These are phyloP conservation scores for Nephelium lappaceum DNA, from an alignment of 345 rosid species.

Conservation along the genomic window DNA sequence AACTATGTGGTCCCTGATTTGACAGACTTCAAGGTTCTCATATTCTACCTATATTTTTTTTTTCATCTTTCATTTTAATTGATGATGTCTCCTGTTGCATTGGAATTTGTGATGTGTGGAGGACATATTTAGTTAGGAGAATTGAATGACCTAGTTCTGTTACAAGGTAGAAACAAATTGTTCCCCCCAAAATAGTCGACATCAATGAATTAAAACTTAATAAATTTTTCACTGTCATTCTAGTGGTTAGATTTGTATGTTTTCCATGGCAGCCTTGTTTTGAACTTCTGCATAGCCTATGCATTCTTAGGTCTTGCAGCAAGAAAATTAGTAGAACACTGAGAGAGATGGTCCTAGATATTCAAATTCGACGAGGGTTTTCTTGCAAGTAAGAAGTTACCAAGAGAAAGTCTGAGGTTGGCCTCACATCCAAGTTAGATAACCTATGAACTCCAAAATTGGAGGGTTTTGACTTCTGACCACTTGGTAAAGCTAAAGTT, in stretches of 20 bases:
- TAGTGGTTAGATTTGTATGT: neutral
- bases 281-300: neutral
- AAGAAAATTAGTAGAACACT: neutral
- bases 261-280: neutral
- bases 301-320: neutral
- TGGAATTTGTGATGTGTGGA: neutral
- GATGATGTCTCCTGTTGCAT: neutral
- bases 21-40: constrained; percentile 67
- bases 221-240: neutral
- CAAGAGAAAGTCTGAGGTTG: neutral
- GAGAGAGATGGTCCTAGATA: neutral
- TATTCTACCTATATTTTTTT: neutral
- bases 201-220: neutral
- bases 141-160: neutral
- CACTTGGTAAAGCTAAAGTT: neutral
- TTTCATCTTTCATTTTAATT: neutral
- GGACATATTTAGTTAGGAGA: neutral
- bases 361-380: neutral
- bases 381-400: neutral
- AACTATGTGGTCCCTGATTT: constrained; percentile 77
- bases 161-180: neutral
- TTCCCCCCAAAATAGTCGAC: neutral
- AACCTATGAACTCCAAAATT: neutral
- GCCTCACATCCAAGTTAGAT: neutral
- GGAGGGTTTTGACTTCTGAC: neutral